Conservation (phyloP, 495 filamentous ascomycete species). For the Penicillium flavigenum region DNA sequence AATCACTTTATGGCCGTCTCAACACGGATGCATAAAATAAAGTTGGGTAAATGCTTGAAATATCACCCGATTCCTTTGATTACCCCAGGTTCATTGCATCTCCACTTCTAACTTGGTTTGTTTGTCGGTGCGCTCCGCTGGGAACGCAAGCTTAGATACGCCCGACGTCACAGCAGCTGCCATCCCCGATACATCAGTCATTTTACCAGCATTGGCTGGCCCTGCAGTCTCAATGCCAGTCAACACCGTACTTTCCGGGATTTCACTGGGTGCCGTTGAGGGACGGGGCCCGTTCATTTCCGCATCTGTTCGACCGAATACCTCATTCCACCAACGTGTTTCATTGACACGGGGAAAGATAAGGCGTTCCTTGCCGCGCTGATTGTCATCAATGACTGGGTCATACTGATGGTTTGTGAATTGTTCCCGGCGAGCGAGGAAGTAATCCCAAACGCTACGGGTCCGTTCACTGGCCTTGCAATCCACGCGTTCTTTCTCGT, state of each 20-base stretch:
- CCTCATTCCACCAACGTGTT: constrained; percentile 88
- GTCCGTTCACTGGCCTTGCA: constrained; percentile 67
- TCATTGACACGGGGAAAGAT: constrained; percentile 70
- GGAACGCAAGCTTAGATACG: constrained; percentile 42
- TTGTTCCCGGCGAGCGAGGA: constrained; percentile 71
- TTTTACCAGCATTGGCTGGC: constrained; percentile 22
- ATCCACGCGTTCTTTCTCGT: constrained; percentile 85
- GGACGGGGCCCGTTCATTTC: constrained; percentile 82
- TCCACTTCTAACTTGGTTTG: constrained; percentile 47
- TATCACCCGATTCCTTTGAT: neutral
- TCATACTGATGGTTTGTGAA: constrained; percentile 84
- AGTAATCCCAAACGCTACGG: constrained; percentile 95
- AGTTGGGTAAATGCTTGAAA: constrained; percentile 7
- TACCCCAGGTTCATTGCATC: constrained; percentile 39
- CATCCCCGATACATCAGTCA: constrained; percentile 32
- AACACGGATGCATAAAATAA: constrained; percentile 2
- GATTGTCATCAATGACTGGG: constrained; percentile 68
- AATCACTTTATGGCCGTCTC: constrained; percentile 1
- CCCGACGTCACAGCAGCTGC: constrained; percentile 41
- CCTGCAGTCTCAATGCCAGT: constrained; percentile 49
- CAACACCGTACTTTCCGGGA: constrained; percentile 35
- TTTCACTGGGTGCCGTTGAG: constrained; percentile 23
- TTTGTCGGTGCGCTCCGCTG: constrained; percentile 28
- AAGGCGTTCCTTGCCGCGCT: constrained; percentile 75
- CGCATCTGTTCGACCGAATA: constrained; percentile 77